Percentiles rank a stretch among this genome's conserved stretches.
These are phyloP conservation scores for Huntiella savannae DNA, from an alignment of 2,329 filamentous ascomycete genomes.

Conservation along the genomic window DNA sequence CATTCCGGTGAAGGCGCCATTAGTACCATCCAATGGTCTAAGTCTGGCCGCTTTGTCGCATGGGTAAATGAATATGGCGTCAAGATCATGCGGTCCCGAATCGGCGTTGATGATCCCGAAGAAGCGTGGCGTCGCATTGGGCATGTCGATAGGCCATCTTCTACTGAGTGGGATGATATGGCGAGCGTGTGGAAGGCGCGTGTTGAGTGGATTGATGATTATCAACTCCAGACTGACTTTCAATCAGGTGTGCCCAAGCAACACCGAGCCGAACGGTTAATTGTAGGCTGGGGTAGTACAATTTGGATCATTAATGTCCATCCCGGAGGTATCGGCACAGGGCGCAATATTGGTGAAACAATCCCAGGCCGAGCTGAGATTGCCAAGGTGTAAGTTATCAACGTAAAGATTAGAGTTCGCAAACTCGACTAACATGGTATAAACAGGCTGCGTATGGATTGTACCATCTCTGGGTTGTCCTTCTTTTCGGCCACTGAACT, in stretches of 20 bases:
- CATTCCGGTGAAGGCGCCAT: slow-evolving; percentile 88
- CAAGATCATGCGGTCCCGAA: slow-evolving; percentile 85
- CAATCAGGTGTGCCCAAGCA: slow-evolving; percentile 16
- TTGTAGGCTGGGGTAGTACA: slow-evolving; percentile 90
- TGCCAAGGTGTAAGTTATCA: slow-evolving; percentile 58
- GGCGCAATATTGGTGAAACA: slow-evolving; percentile 48
- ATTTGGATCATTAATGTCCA: slow-evolving; percentile 92
- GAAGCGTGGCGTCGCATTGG: slow-evolving; percentile 88
- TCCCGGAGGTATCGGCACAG: slow-evolving; percentile 47
- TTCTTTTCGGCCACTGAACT: slow-evolving; percentile 86
- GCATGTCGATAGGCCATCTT: slow-evolving; percentile 75
- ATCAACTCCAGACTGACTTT: slow-evolving; percentile 55
- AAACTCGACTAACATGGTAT: slow-evolving; percentile 15
- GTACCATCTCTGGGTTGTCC: slow-evolving; percentile 91
- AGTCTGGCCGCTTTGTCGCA: slow-evolving; percentile 76
- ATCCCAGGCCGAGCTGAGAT: slow-evolving; percentile 71
- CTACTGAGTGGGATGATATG: slow-evolving; percentile 87
- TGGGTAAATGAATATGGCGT: slow-evolving; percentile 97
- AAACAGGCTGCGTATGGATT: slow-evolving; percentile 72
- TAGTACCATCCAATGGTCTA: slow-evolving; percentile 82
- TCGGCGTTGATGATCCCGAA: slow-evolving; percentile 51
- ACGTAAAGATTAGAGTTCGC: not conserved
- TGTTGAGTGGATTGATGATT: slow-evolving; percentile 82
- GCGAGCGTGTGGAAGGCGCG: slow-evolving; percentile 85
- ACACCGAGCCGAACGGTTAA: slow-evolving; percentile 45